Evolutionary conservation across 73 alveolate genomes (phyloP).

Genomic region (Durusdinium trenchii): DNA sequence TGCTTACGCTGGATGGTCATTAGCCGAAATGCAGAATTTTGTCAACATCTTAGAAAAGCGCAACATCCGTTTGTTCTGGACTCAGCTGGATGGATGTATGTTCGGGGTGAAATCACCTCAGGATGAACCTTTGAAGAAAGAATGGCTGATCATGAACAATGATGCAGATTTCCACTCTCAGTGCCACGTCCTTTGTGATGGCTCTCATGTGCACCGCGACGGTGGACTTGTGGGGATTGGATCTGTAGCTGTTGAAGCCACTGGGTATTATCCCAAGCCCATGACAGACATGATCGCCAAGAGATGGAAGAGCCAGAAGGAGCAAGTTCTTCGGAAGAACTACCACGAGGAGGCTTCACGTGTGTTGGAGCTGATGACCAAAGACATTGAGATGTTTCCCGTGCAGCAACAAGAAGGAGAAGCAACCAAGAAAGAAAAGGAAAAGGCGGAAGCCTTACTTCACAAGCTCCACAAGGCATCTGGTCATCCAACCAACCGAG

Average conservation of each 20-base stretch:
- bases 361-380: neutral
- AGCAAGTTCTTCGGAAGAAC: neutral
- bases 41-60: neutral
- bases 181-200: neutral
- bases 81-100: slow-evolving; percentile 22
- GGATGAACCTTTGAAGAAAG: neutral
- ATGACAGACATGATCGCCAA: neutral
- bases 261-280: neutral
- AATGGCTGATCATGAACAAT: neutral
- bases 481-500: slow-evolving; percentile 26
- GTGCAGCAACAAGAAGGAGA: neutral
- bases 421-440: neutral
- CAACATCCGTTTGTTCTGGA: neutral
- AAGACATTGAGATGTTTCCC: neutral
- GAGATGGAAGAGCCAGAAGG: neutral
- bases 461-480: slow-evolving; percentile 31
- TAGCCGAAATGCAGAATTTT: neutral
- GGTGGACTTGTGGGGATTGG: neutral
- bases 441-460: neutral
- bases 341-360: neutral
- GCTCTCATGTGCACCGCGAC: neutral
- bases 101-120: neutral
- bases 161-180: neutral
- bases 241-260: neutral
- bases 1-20: neutral